Conservation (phyloP, 192 early-diverging fungal genomes). For the Spizellomyces sp. region DNA sequence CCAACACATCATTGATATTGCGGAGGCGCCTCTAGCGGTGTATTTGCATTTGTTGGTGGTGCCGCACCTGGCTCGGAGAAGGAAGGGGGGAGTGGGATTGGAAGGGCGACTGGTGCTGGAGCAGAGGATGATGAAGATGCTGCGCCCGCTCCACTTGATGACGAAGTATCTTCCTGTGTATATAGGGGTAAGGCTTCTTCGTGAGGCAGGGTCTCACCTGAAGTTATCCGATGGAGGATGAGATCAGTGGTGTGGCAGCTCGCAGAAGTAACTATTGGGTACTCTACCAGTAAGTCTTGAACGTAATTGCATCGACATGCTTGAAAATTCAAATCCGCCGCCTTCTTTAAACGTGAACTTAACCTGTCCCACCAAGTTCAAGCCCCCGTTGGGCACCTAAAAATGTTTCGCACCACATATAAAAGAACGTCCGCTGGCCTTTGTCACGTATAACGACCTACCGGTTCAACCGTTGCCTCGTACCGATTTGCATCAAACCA, state of each 20-base stretch:
- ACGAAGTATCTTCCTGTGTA: neutral
- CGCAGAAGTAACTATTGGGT: too few relatives aligned
- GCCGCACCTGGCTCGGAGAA: conserved; percentile 3
- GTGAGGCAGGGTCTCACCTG: conserved; percentile 12
- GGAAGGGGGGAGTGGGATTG: conserved; percentile 18
- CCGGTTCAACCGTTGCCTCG: conserved; percentile 33
- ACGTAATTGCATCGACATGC: conserved; percentile 34
- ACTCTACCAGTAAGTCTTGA: conserved; percentile 17
- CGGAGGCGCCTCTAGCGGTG: neutral
- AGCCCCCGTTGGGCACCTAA: conserved; percentile 42
- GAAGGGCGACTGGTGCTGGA: neutral
- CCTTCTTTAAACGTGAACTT: conserved; percentile 58
- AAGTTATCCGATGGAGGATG: too few relatives aligned
- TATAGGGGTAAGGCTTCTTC: conserved; percentile 35
- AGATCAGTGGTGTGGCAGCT: too few relatives aligned
- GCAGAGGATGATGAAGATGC: neutral
- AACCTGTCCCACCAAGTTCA: conserved; percentile 39
- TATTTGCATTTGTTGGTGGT: neutral
- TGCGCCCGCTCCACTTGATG: neutral
- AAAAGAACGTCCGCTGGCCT: too few relatives aligned
- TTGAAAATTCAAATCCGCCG: conserved; percentile 58
- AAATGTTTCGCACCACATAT: too few relatives aligned
- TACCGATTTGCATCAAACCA: conserved; percentile 61
- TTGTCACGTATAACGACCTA: neutral
- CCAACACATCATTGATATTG: neutral